These are phyloP conservation scores for Fusarium brachygibbosum DNA, from an alignment of 2,329 filamentous ascomycete species.

Conservation along the genomic window DNA sequence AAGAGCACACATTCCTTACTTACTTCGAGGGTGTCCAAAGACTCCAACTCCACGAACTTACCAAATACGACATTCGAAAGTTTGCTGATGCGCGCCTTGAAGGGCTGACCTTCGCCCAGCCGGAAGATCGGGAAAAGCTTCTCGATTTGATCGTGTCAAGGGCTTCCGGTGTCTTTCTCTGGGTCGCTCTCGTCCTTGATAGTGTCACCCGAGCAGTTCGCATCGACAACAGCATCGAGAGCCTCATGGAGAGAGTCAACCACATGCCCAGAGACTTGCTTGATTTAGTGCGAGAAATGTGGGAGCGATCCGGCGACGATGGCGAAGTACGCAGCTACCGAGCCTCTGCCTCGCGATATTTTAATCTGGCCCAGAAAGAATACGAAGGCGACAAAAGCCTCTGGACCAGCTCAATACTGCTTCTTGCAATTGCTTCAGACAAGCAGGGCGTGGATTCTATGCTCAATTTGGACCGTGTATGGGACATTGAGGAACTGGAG, in stretches of 20 bases:
- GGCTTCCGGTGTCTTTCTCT: neutral
- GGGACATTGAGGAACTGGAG: accelerated
- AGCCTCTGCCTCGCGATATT: neutral
- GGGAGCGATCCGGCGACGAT: neutral
- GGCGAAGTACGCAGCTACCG: neutral
- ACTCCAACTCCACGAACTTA: neutral
- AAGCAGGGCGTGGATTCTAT: accelerated
- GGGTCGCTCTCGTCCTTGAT: neutral
- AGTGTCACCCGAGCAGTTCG: neutral
- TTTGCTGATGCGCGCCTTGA: neutral
- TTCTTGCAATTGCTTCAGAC: neutral
- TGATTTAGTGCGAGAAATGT: neutral
- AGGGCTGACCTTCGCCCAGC: accelerated
- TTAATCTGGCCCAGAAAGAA: neutral
- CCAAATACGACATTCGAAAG: neutral
- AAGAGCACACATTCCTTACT: neutral
- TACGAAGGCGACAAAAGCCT: too few species aligned
- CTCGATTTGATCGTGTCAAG: neutral
- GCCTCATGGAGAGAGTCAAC: neutral
- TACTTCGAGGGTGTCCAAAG: neutral
- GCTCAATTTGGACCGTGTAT: accelerated
- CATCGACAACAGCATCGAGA: accelerated
- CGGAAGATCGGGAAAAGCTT: accelerated
- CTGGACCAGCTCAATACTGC: accelerated
- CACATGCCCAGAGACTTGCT: neutral